These are phyloP conservation scores for Termitomyces heimii DNA, from an alignment of 768 basidiomycete species.

Conservation along the genomic window DNA sequence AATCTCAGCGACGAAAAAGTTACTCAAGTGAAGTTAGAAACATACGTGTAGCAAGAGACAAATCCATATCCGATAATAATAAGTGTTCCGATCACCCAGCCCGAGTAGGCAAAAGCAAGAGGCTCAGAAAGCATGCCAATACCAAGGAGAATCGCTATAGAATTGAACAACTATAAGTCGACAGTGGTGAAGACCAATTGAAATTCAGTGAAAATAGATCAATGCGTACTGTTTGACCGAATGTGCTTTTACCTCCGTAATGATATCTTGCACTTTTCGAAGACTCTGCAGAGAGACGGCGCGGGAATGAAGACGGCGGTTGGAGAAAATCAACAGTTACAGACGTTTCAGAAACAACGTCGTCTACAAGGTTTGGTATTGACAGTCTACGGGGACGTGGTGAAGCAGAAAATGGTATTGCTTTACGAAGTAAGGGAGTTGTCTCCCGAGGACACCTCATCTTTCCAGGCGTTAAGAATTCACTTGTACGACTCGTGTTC, in stretches of 20 bases:
- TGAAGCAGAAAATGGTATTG: constrained; percentile 21
- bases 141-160: constrained; percentile 79
- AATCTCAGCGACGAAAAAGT: not conserved
- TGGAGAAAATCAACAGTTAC: not conserved
- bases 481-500: not conserved
- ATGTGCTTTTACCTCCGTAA: constrained; percentile 58
- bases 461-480: not conserved
- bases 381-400: constrained; percentile 11
- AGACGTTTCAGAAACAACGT: not conserved
- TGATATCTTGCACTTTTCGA: constrained; percentile 22
- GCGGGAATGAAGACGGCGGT: constrained; percentile 4
- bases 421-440: constrained; percentile 31
- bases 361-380: not conserved
- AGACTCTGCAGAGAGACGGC: constrained; percentile 28
- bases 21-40: constrained; percentile 9
- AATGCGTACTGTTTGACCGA: constrained; percentile 59
- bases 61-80: constrained; percentile 74
- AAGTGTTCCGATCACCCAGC: constrained; percentile 76
- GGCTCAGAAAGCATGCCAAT: constrained; percentile 89
- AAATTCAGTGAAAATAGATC: not conserved
- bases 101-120: constrained; percentile 86
- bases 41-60: constrained; percentile 87
- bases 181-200: constrained; percentile 1
- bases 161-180: constrained; percentile 73
- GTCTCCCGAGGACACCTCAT: constrained; percentile 14